Evolutionary conservation across 225 moss, liverwort and hornwort species (phyloP), one percentile per base, ranked within the genome.

Genomic region (Climacium dendroides): DNA sequence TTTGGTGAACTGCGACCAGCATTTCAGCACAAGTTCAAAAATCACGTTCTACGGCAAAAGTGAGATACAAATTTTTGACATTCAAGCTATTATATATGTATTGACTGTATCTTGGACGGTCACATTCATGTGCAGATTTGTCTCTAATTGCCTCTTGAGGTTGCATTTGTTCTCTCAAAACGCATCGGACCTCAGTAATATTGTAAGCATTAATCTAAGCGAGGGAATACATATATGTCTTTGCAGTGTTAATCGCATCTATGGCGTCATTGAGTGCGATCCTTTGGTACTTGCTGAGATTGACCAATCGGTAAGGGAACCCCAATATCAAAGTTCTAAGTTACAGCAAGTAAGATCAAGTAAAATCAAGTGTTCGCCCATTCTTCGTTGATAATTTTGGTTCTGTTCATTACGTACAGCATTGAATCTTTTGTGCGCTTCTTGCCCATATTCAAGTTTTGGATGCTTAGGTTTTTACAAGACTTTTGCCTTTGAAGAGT

Each of bases 201-300:
- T 60, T 74, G 19, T 37, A 67, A 80, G 26, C n/a, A 70, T 76
- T 63, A 72, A 70, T 60, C 61, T 85, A 88, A 90, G 70, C 47
- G 65, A 57, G 74, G 71, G 63, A 54, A 45, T 61, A 5, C 24
- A 24, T 79, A 50, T 80, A 53, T 77, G 81, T 76, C 50, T 78
- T 54, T 78, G 89, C 97, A 95, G 94, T 77, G 78, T 82, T 34
- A 88, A 82, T 59, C 93, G 91, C 50, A 91, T 91, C 34, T 95
- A 94, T 93, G 97, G 97, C 67, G 96, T 97, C 50, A 96, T 97
- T 65, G 95, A 94, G 89, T 95, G 95, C 74, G 96, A 97, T 89
- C 94, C 95, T n/a, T 87, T 91, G 87, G 94, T 97, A 59, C 79
- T 92, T 61, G 81, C 94, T 80, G 94, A 95, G 82, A 95, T 97